Base-by-base conservation (phyloP, 495 filamentous ascomycete species). In the Tetracladium setigerum region DNA sequence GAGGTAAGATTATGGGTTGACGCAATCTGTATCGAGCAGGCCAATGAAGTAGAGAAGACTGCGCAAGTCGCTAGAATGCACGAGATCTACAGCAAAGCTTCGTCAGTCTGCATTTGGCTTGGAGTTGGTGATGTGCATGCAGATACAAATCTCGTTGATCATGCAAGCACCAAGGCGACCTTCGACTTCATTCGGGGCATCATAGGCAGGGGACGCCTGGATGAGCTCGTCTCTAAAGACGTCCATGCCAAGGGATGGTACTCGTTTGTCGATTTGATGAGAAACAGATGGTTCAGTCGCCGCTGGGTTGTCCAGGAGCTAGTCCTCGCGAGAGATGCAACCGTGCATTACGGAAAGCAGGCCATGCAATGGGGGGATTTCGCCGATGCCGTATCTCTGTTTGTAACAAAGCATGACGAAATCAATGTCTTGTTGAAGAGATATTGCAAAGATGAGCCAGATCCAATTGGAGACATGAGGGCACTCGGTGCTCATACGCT, bases 241-340 rank as follows among this genome's bases (percentile, higher is more conserved):
- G 15, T 42, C 8, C 32, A 47, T 18, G 49, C 57, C 13, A 38
- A 46, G 14, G 47, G 62, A 44, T 63, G 62, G 62, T 35, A 35
- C 4, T 52, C 54, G 5, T 32, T 66, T 17, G 40, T 64, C 24
- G 33, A 46, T 36, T 47, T 68, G 0, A 66, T 68, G 65, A 56
- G 52, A 16, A 49, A 63, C 11, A 30, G 38, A 3, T 66, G 63
- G 63, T 68, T 68, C 32, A 61, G 54, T 17, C 56, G 65, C 0
- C 54, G 63, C 0, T 68, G 65, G 65, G 58, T 65, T 14, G 51
- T 68, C 5, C 65, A 70, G 45, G 67, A 70, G 35, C 55, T 68
- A 13, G 62, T 66, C 4, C 43, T 68, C 22, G 56, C 66, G 1
- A 50, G 53, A 16, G 44, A 46, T 4, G 62, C 62, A 10, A 56